phyloP scores from a whole-genome alignment of 805 yeast genomes.

The Ogataea neopini region DNA sequence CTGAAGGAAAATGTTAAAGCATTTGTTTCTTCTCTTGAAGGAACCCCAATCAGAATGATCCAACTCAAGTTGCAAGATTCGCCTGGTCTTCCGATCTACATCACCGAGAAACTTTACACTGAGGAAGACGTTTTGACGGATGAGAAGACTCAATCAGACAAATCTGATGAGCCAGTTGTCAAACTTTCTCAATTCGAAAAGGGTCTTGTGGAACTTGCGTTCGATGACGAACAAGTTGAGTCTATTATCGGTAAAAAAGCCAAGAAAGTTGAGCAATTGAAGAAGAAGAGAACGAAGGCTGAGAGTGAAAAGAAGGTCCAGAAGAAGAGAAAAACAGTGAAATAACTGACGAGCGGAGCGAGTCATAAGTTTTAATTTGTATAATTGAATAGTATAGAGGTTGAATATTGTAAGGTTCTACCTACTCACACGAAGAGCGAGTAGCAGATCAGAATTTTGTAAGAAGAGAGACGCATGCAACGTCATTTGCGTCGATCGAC shows the following conservation, averaged over 20 bases:
- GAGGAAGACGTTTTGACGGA: constrained; percentile 51
- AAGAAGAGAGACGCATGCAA: neutral
- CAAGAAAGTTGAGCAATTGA: constrained; percentile 36
- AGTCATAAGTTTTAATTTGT: neutral
- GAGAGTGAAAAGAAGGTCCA: constrained; percentile 12
- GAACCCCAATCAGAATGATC: constrained; percentile 51
- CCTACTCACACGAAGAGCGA: constrained; percentile 15
- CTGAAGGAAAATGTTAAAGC: constrained; percentile 61
- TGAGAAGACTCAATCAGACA: constrained; percentile 23
- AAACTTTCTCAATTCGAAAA: constrained; percentile 64
- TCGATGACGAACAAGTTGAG: constrained; percentile 67
- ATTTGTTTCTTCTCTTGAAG: constrained; percentile 49
- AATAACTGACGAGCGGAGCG: too few species aligned
- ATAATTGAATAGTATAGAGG: neutral
- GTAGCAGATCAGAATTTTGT: neutral
- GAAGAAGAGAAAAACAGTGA: constrained; percentile 14
- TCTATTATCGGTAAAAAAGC: constrained; percentile 61
- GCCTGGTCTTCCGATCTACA: constrained; percentile 83
- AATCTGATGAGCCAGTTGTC: constrained; percentile 36
- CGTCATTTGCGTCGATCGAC: constrained; percentile 10
- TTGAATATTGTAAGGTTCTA: neutral
- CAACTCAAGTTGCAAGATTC: constrained; percentile 68
- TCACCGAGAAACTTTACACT: constrained; percentile 54
- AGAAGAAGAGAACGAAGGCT: constrained; percentile 10
- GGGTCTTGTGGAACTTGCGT: constrained; percentile 79